Evolutionary conservation across 2,329 filamentous ascomycete genomes (phyloP).

Genomic region (Zelopaecilomyces penicillatus): DNA sequence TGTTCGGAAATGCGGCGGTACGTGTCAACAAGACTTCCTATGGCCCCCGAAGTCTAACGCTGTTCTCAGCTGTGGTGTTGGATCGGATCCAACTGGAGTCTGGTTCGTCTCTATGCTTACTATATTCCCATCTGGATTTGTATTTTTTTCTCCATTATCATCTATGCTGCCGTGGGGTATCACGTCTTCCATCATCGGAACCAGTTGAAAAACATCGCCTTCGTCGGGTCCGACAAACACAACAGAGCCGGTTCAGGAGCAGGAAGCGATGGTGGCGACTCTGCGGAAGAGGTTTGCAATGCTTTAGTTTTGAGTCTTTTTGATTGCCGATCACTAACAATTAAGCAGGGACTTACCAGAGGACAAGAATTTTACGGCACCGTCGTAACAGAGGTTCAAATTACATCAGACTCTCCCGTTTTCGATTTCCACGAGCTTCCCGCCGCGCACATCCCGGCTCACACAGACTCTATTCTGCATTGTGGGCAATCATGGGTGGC

Average conservation of each 20-base stretch:
- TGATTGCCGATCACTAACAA: slow-evolving; percentile 8
- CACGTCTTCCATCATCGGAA: slow-evolving; percentile 52
- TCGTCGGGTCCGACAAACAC: slow-evolving; percentile 15
- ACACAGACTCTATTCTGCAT: background rate
- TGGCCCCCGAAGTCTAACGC: background rate
- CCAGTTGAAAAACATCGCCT: slow-evolving; percentile 38
- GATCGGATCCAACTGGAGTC: slow-evolving; percentile 46
- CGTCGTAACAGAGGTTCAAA: slow-evolving; percentile 41
- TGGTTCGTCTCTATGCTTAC: slow-evolving; percentile 50
- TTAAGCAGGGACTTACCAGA: slow-evolving; percentile 17
- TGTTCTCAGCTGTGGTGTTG: slow-evolving; percentile 48
- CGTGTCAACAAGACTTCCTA: slow-evolving; percentile 12
- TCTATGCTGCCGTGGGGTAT: slow-evolving; percentile 49
- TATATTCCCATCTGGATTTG: slow-evolving; percentile 55
- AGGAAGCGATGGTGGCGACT: slow-evolving; percentile 21
- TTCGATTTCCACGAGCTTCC: slow-evolving; percentile 4
- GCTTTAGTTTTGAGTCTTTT: no score
- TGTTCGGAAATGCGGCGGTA: slow-evolving; percentile 51
- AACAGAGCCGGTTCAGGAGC: slow-evolving; percentile 15
- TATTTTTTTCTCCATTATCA: slow-evolving; percentile 43
- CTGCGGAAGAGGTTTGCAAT: slow-evolving; percentile 24
- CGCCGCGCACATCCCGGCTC: background rate
- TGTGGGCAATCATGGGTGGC: slow-evolving; percentile 17
- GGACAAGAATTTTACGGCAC: slow-evolving; percentile 34
- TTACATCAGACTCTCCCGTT: slow-evolving; percentile 25